Evolutionary conservation across 73 alveolate species (phyloP).

Genomic region (Diophrys appendiculata): DNA sequence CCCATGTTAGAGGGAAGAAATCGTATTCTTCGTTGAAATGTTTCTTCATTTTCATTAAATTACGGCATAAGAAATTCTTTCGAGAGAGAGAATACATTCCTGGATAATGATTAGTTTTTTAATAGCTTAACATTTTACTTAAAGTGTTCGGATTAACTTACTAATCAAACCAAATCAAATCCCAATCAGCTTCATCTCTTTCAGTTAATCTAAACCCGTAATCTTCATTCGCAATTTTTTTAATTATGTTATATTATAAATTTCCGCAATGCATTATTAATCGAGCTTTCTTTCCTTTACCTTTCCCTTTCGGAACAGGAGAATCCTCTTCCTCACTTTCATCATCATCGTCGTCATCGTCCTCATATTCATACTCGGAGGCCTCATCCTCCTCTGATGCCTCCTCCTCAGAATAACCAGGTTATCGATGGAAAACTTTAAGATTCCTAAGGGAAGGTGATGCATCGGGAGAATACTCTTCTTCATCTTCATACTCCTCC

Average conservation of each 20-base stretch:
- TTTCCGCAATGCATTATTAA: conserved; percentile 34
- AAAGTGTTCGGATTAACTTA: conserved; percentile 43
- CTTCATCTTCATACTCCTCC: no score
- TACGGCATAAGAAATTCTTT: conserved; percentile 73
- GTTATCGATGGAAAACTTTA: no score
- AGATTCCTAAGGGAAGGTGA: no score
- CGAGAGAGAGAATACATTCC: conserved; percentile 78
- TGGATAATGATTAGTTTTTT: conserved; percentile 83
- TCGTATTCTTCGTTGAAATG: conserved; percentile 67
- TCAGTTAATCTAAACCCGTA: conserved; percentile 40
- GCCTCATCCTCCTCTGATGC: no score
- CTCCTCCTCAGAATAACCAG: no score
- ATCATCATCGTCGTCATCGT: no score
- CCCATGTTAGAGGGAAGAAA: conserved; percentile 87
- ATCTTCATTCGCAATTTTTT: conserved; percentile 35
- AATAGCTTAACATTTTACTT: conserved; percentile 52
- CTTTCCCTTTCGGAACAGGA: no score
- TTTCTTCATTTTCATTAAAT: conserved; percentile 71
- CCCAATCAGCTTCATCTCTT: conserved; percentile 65
- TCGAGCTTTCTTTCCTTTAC: neutral
- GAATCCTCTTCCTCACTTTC: no score
- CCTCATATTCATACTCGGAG: no score
- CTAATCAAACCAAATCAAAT: conserved; percentile 66
- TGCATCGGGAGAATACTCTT: no score
- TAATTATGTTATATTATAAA: no score